phyloP scores from a whole-genome alignment of 805 yeast genomes.

The Blastobotrys mokoenaii region DNA sequence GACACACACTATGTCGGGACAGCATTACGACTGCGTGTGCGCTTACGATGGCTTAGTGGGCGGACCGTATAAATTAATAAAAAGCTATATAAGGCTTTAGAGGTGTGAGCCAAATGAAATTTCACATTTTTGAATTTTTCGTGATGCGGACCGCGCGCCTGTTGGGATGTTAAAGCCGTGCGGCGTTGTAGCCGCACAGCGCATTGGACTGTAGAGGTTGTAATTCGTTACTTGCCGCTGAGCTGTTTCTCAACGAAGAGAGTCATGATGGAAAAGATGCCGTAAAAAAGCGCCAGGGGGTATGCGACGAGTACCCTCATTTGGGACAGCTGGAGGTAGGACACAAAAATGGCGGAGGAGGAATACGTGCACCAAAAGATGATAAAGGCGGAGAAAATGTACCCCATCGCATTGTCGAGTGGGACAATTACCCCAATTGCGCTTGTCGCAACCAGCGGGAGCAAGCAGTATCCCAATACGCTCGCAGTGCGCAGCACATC shows the following conservation, averaged over 20 bases:
- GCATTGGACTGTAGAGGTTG: no score
- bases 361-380: slow-evolving; percentile 90
- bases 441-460: slow-evolving; percentile 77
- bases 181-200: no score
- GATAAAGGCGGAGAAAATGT: slow-evolving; percentile 53
- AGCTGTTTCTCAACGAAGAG: slow-evolving; percentile 50
- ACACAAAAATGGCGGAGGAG: slow-evolving; percentile 86
- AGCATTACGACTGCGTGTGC: no score
- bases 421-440: slow-evolving; percentile 58
- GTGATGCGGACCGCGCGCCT: no score
- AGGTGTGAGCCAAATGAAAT: no score
- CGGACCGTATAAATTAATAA: no score
- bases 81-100: no score
- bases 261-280: slow-evolving; percentile 93
- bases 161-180: no score
- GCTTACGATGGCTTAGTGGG: no score
- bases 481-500: slow-evolving; percentile 68
- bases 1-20: no score
- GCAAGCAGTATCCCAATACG: slow-evolving; percentile 85
- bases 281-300: slow-evolving; percentile 84
- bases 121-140: no score
- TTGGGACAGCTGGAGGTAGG: slow-evolving; percentile 71
- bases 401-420: slow-evolving; percentile 70
- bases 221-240: no score
- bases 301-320: slow-evolving; percentile 89